A percentile compares a stretch with the other conserved stretches of the same genome.
phyloP scores from a whole-genome alignment of 192 early-diverging fungal genomes.

The Podochytrium sp. region DNA sequence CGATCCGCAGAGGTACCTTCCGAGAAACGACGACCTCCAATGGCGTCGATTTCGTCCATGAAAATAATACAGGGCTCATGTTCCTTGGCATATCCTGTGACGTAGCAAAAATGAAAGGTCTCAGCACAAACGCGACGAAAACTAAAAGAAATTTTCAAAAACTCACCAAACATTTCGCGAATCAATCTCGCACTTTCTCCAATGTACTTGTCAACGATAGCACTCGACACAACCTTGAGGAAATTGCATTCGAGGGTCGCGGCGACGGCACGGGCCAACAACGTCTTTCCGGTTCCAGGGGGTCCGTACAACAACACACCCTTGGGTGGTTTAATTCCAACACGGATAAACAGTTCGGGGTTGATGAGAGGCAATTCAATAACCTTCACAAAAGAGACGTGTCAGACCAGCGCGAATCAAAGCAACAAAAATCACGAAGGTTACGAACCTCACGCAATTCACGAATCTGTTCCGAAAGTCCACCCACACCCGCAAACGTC shows the following conservation, averaged over 20 bases:
- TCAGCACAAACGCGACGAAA: not conserved
- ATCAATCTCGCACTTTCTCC: constrained; percentile 97
- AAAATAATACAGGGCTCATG: constrained; percentile 99
- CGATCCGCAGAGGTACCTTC: constrained; percentile 99
- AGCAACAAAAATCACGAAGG: not conserved
- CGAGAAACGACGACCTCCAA: constrained; percentile 97
- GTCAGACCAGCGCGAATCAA: not conserved
- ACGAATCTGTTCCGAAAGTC: constrained; percentile 93
- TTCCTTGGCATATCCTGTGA: constrained; percentile 87
- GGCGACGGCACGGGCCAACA: constrained; percentile 96
- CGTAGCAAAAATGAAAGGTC: not conserved
- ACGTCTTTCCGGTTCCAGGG: constrained; percentile 97
- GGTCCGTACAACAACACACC: constrained; percentile 96
- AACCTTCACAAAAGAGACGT: constrained; percentile 53
- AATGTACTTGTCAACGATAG: constrained; percentile 99
- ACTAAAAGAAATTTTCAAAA: not conserved
- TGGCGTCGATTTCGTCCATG: constrained; percentile 99
- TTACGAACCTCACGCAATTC: constrained; percentile 85
- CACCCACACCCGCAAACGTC: constrained; percentile 97
- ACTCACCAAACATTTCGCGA: constrained; percentile 96
- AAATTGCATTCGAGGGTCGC: constrained; percentile 98
- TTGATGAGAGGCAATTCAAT: constrained; percentile 99
- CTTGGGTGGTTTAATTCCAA: constrained; percentile 98
- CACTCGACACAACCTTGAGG: constrained; percentile 96
- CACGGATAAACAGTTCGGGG: constrained; percentile 96